Evolutionary conservation across 768 basidiomycete species (phyloP), one percentile per base, ranked within the genome.

Genomic region (Suillus placidus): DNA sequence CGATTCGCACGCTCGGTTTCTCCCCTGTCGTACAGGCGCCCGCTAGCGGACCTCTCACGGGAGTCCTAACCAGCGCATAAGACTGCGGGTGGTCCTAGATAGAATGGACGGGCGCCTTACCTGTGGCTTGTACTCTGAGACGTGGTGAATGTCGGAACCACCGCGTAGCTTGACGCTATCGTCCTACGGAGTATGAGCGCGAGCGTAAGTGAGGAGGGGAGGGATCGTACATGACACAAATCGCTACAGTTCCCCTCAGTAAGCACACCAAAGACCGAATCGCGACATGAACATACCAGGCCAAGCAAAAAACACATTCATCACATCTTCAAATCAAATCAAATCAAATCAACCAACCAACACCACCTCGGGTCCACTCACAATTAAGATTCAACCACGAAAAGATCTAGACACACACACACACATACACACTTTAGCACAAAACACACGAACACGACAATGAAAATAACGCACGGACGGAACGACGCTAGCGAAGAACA

Each of bases 401-500:
- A 26, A 61, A 56, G 30, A 61, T 20, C 61, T 37, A 49, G 6
- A 49, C n/a, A 49, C 3, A 3, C 3, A 56, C 8, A 9, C n/a
- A n/a, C n/a, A n/a, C n/a, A n/a, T n/a, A n/a, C n/a, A n/a, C n/a
- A n/a, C n/a, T n/a, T 57, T 35, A 57, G 56, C 6, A n/a, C 45
- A 2, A 61, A 2, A n/a, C 49, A 14, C 13, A 30, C 4, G 5
- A 10, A 18, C 9, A 51, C 49, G 14, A 26, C 49, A 42, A 2
- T 45, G 40, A 23, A 32, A 37, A 26, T 14, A 38, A 64, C 63
- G 6, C 8, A 64, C 63, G 9, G 34, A 23, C 10, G 63, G 63
- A 26, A 65, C 12, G 18, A 77, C 58, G 32, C 70, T 74, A 6
- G 66, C 51, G 4, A 76, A 3, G 10, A 68, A 65, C 0, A 60